phyloP scores from a whole-genome alignment of 2,329 filamentous ascomycete genomes.

The Colletotrichum filicis region DNA sequence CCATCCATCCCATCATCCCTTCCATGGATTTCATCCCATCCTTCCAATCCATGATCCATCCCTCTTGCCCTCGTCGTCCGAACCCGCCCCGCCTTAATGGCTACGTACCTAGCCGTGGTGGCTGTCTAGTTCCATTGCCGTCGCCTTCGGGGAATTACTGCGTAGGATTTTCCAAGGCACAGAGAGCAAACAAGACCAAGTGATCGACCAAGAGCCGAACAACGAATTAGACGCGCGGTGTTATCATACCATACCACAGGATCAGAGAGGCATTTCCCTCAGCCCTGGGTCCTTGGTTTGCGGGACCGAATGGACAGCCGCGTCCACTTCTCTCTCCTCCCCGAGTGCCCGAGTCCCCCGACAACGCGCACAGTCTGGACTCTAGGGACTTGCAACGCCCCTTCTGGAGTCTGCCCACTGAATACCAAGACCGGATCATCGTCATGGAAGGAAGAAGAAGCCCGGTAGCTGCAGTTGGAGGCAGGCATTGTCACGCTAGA shows the following conservation, averaged over 20 bases:
- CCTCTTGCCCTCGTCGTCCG: not conserved
- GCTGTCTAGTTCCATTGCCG: not conserved
- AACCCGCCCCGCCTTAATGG: too few relatives aligned
- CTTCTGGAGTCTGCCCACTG: not conserved
- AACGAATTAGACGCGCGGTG: not conserved
- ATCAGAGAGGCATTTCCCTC: not conserved
- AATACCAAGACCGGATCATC: not conserved
- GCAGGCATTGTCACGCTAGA: not conserved
- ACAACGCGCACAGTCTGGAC: not conserved
- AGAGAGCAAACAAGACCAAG: not conserved
- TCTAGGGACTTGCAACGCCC: not conserved
- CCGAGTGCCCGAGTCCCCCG: not conserved
- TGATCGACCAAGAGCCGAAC: slow-evolving; percentile 2
- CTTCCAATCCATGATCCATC: not conserved
- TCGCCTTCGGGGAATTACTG: slow-evolving; percentile 2
- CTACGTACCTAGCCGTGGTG: not conserved
- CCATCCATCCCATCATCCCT: not conserved
- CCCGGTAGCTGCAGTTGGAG: slow-evolving; percentile 1
- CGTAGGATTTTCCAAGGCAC: slow-evolving; percentile 3
- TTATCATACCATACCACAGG: not conserved
- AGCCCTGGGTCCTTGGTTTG: not conserved
- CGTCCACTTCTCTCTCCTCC: not conserved
- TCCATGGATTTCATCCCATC: not conserved
- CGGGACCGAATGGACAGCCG: not conserved
- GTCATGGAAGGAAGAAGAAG: not conserved